Evolutionary conservation across 2,329 filamentous ascomycete species (phyloP).

Genomic region (Byssochlamys sp.): DNA sequence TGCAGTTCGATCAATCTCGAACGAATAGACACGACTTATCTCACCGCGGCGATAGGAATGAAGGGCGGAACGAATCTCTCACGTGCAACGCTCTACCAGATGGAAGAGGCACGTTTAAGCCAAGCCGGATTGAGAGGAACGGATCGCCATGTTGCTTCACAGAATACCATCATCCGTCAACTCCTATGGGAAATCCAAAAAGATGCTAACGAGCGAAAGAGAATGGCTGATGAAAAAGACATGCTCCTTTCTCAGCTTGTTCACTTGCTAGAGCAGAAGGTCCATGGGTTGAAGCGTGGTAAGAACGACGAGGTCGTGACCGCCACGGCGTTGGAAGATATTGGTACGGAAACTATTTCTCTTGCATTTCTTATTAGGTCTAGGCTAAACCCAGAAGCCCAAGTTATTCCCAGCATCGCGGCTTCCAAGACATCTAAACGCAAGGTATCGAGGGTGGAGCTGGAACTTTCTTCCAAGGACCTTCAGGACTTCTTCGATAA

Average conservation of each 20-base stretch:
- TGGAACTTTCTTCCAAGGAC: conserved; percentile 26
- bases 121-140: conserved; percentile 23
- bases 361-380: neutral
- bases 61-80: conserved; percentile 8
- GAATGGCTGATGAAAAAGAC: conserved; percentile 17
- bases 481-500: conserved; percentile 28
- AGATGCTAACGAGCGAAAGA: conserved; percentile 19
- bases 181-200: conserved; percentile 30
- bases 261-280: neutral
- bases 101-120: conserved; percentile 23
- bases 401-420: conserved; percentile 20
- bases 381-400: neutral
- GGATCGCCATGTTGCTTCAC: conserved; percentile 23
- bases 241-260: conserved; percentile 19
- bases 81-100: conserved; percentile 13
- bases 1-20: conserved; percentile 12
- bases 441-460: conserved; percentile 23
- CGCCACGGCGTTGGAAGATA: neutral
- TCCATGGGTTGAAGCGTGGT: neutral
- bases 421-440: conserved; percentile 24
- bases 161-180: conserved; percentile 27
- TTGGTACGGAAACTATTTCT: neutral
- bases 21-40: conserved; percentile 8
- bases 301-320: neutral
- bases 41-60: conserved; percentile 13